Evolutionary conservation across 169 alveolate species (phyloP), one percentile per base, ranked within the genome.

Genomic region (Plasmodium chabaudi): DNA sequence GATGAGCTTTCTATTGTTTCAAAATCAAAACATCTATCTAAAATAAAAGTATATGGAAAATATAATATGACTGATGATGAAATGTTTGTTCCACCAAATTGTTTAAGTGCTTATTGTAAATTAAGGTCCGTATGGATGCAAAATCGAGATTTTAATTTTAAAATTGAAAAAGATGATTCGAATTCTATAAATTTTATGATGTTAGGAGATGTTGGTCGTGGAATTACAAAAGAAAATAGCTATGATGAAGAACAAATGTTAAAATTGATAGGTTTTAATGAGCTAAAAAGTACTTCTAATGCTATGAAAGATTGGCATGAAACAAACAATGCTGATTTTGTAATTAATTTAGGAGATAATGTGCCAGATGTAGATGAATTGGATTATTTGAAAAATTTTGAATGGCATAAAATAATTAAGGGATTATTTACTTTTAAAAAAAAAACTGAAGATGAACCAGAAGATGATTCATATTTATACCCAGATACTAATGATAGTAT

Each of bases 301-400:
- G 57, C 72, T 57, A 82, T 82, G 90, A 51, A 82, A 56, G 61
- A 82, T 42, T 82, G 90, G 90, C 82, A 82, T 82, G 1, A 19
- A 19, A 25, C 7, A 51, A 82, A 82, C 42, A 65, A 69, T n/a
- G 90, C 90, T 46, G 90, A 82, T 68, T 82, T 82, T 82, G 61
- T 82, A 42, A 68, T 82, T 9, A 82, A 82, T 55, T 82, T 82
- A 82, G 90, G 90, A 27, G 90, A 82, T 49, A 82, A 82, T 82
- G 56, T 82, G 49, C 84, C 90, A 7, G 59, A 82, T 1, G 64
- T 53, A 9, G 84, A 49, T 6, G n/a, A 25, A 0, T 17, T 47
- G 27, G 56, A 68, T 56, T 42, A 67, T 55, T 46, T 55, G 44
- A 71, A 56, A 25, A 68, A 67, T 44, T 82, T 67, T 63, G 34